phyloP scores from a whole-genome alignment of 805 yeast species.

The Lipomyces orientalis region DNA sequence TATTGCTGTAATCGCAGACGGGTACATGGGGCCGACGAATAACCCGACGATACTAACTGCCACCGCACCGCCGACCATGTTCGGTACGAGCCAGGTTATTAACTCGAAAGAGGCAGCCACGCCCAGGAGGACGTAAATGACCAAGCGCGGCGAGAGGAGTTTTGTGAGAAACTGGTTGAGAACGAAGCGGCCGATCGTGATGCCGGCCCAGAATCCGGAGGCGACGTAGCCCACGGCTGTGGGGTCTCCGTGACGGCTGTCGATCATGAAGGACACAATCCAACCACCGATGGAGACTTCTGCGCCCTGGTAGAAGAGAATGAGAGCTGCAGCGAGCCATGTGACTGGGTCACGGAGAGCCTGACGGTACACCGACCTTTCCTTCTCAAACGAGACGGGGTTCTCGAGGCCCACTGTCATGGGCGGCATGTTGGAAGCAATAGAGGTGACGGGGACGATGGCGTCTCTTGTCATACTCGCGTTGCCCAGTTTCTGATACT shows the following conservation, averaged over 20 bases:
- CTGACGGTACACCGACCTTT: slow-evolving; percentile 13
- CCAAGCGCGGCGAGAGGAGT: slow-evolving; percentile 38
- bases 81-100: slow-evolving; percentile 58
- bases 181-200: slow-evolving; percentile 65
- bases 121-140: slow-evolving; percentile 48
- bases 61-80: slow-evolving; percentile 53
- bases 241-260: slow-evolving; percentile 56
- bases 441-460: neutral
- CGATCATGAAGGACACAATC: slow-evolving; percentile 67
- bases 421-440: neutral
- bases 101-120: slow-evolving; percentile 49
- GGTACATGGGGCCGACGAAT: slow-evolving; percentile 71
- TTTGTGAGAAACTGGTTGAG: slow-evolving; percentile 43
- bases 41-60: slow-evolving; percentile 59
- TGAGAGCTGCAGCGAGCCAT: slow-evolving; percentile 58
- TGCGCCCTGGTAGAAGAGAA: slow-evolving; percentile 70
- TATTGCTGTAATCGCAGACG: slow-evolving; percentile 70
- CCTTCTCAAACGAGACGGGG: neutral
- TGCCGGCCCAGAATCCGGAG: slow-evolving; percentile 74
- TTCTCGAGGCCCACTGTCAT: neutral
- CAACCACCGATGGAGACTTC: slow-evolving; percentile 76
- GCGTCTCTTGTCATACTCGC: slow-evolving; percentile 1
- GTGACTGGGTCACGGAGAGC: slow-evolving; percentile 16
- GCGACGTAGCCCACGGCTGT: slow-evolving; percentile 64
- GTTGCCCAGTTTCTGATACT: slow-evolving; percentile 11